Evolutionary conservation across 352 stramenopile genomes (phyloP).

Genomic region (Halophytophthora polymorphica): DNA sequence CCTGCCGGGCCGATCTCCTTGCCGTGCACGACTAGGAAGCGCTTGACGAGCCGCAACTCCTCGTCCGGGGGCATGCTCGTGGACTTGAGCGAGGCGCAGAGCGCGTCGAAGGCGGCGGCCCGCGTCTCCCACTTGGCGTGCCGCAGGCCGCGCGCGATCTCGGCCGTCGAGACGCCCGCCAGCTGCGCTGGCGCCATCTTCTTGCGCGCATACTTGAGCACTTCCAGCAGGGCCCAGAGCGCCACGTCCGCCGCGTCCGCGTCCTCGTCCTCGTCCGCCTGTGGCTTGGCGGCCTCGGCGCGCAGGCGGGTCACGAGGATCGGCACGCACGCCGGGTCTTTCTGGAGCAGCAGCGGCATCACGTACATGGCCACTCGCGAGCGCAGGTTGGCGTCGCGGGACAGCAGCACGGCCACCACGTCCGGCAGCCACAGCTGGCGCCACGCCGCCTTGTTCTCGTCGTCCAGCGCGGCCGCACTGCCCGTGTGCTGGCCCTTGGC

Average conservation of each 20-base stretch:
- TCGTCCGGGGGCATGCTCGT: slow-evolving; percentile 59
- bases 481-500: slow-evolving; percentile 16
- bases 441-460: slow-evolving; percentile 27
- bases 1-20: slow-evolving; percentile 68
- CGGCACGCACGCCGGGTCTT: slow-evolving; percentile 52
- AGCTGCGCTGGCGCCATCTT: slow-evolving; percentile 59
- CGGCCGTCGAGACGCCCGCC: slow-evolving; percentile 36
- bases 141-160: slow-evolving; percentile 59
- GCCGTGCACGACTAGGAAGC: slow-evolving; percentile 62
- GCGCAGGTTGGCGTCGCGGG: slow-evolving; percentile 47
- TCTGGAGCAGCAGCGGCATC: slow-evolving; percentile 68
- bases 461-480: slow-evolving; percentile 9
- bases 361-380: slow-evolving; percentile 72
- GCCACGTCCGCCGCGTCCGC: slow-evolving; percentile 30
- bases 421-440: slow-evolving; percentile 53
- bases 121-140: slow-evolving; percentile 58
- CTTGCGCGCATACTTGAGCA: slow-evolving; percentile 80
- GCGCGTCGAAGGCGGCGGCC: slow-evolving; percentile 69
- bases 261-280: slow-evolving; percentile 2
- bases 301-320: slow-evolving; percentile 53
- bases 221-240: slow-evolving; percentile 73
- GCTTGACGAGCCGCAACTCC: slow-evolving; percentile 61
- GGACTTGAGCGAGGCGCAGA: slow-evolving; percentile 77
- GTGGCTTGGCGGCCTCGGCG: slow-evolving; percentile 14
- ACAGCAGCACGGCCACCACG: slow-evolving; percentile 53